These are phyloP conservation scores for Wickerhamiella vanderwaltii DNA, from an alignment of 805 yeast species.

Conservation along the genomic window DNA sequence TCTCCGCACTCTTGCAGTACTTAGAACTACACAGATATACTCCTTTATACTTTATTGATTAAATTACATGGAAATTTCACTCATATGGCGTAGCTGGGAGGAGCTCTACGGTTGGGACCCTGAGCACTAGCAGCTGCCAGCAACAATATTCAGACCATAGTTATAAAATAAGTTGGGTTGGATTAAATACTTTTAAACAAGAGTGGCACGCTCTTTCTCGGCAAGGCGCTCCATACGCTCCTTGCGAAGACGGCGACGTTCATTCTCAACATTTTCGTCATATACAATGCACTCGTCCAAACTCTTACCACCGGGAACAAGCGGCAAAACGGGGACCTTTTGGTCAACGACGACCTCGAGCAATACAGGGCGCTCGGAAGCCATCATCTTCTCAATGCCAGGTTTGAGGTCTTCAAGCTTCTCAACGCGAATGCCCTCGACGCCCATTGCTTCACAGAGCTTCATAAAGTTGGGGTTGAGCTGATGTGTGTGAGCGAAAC, in stretches of 20 bases:
- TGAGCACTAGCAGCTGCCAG: too few relatives aligned
- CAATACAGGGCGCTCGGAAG: slow-evolving; percentile 69
- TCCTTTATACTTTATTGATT: too few relatives aligned
- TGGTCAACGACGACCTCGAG: slow-evolving; percentile 81
- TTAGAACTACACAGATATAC: too few relatives aligned
- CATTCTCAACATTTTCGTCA: slow-evolving; percentile 69
- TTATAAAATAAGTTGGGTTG: too few relatives aligned
- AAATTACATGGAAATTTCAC: too few relatives aligned
- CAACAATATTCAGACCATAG: too few relatives aligned
- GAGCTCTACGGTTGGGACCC: too few relatives aligned
- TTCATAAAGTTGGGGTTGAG: slow-evolving; percentile 85
- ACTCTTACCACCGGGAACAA: slow-evolving; percentile 95
- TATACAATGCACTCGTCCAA: slow-evolving; percentile 83
- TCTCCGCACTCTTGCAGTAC: too few relatives aligned
- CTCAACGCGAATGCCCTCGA: slow-evolving; percentile 64
- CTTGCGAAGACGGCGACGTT: slow-evolving; percentile 28
- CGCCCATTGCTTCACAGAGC: slow-evolving; percentile 88
- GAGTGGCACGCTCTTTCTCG: slow-evolving; percentile 19
- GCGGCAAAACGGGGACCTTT: slow-evolving; percentile 92
- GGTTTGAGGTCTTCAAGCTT: slow-evolving; percentile 53
- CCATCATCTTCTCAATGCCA: slow-evolving; percentile 57
- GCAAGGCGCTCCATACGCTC: slow-evolving; percentile 26
- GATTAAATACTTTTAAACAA: too few relatives aligned
- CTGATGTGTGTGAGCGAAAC: slow-evolving; percentile 98
- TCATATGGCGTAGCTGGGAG: too few relatives aligned